Conservation (phyloP, 2,329 filamentous ascomycete genomes). For the Botryotinia calthae region DNA sequence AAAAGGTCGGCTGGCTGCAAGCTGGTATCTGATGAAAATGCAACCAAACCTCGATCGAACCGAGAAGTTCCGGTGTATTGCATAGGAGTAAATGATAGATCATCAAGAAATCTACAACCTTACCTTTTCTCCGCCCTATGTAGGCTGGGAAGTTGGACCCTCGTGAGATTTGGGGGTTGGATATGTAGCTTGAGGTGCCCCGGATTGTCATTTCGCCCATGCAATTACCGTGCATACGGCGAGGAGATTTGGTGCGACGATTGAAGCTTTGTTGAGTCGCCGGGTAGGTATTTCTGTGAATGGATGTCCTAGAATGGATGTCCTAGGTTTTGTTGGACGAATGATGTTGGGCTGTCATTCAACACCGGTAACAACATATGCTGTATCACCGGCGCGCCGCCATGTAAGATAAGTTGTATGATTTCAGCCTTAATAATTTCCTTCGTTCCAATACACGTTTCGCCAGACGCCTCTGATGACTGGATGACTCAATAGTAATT, state of each 20-base stretch:
- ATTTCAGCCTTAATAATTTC: constrained; percentile 2
- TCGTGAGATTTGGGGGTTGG: constrained; percentile 1
- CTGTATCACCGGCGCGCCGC: background rate
- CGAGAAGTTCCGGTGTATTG: background rate
- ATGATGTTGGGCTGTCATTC: background rate
- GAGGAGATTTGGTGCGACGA: background rate
- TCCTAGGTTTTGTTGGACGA: background rate
- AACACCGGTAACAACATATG: background rate
- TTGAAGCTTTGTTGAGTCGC: background rate
- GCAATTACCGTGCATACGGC: background rate
- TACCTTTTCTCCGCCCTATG: background rate
- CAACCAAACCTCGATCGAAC: background rate
- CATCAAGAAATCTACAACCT: background rate
- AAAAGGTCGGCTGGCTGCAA: background rate
- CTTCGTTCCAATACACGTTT: constrained; percentile 8
- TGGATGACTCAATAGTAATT: background rate
- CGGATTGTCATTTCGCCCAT: background rate
- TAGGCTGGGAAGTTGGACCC: background rate
- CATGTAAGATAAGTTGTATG: background rate
- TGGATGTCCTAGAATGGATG: background rate
- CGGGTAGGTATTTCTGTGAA: background rate
- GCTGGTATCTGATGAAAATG: constrained; percentile 3
- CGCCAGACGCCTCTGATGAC: constrained; percentile 7
- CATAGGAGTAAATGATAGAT: constrained; percentile 8
- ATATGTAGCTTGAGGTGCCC: background rate